Percentiles rank a stretch among this genome's conserved stretches.
These are phyloP conservation scores for Penicillium fimorum DNA, from an alignment of 495 filamentous ascomycete species.

Conservation along the genomic window DNA sequence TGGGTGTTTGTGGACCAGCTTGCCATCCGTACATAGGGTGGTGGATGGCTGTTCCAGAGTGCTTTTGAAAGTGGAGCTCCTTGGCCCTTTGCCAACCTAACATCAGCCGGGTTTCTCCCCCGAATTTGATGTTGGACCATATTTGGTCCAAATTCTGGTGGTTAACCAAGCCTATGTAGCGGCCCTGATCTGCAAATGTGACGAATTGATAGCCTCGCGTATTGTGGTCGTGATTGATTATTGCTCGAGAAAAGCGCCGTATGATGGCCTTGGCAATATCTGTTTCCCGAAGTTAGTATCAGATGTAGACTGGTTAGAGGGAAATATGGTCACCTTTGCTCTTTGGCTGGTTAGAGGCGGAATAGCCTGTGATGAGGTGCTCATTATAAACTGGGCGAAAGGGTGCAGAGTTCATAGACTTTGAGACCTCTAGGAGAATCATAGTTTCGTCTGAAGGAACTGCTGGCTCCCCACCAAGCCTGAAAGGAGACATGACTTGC, in stretches of 20 bases:
- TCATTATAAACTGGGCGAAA: constrained; percentile 41
- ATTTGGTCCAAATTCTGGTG: constrained; percentile 1
- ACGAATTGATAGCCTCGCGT: constrained; percentile 40
- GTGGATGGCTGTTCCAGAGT: constrained; percentile 44
- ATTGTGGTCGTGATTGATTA: constrained; percentile 43
- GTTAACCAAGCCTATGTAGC: constrained; percentile 26
- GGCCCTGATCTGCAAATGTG: constrained; percentile 39
- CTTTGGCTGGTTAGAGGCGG: constrained; percentile 41
- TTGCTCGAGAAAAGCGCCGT: constrained; percentile 44
- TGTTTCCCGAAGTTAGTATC: constrained; percentile 12
- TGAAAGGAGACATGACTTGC: constrained; percentile 44
- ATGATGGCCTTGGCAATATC: constrained; percentile 45
- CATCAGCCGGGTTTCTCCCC: constrained; percentile 45
- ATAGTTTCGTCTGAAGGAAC: constrained; percentile 42
- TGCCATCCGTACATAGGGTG: constrained; percentile 51
- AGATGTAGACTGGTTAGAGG: not conserved
- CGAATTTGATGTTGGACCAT: constrained; percentile 38
- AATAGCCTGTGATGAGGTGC: constrained; percentile 41
- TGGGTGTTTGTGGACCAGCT: constrained; percentile 46
- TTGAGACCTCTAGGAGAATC: constrained; percentile 47
- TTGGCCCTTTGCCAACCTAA: constrained; percentile 50
- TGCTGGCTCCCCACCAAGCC: not conserved
- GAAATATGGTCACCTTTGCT: constrained; percentile 35
- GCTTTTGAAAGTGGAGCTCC: constrained; percentile 48
- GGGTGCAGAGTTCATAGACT: constrained; percentile 47